Base-by-base conservation (phyloP, 2,329 filamentous ascomycete genomes). In the Botrytis sinoallii region DNA sequence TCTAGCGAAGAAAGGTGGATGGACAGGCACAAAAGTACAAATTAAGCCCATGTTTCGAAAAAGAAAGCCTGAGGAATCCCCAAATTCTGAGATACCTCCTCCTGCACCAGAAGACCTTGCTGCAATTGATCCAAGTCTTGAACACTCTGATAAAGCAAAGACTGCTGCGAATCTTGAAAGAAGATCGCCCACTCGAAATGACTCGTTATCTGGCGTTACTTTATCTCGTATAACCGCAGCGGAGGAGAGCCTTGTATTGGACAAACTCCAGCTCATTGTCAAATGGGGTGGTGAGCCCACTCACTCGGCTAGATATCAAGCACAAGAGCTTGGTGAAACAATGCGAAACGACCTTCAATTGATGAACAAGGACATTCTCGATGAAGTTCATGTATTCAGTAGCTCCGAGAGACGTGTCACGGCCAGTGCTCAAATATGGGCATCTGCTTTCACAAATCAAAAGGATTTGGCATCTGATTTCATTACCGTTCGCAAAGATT, bases 41-140 rank as follows among this genome's bases (percentile, higher is more conserved):
- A 98, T 99, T 82, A 99, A 99, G 83, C 96, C 96, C 16, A 97
- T 99, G 94, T 99, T 99, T 83, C 91, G 95, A 70, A 97, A 95
- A 84, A 91, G 94, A 79, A 93, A 90, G 79, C 88, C 90, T 4
- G 89, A 92, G 69, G 89, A 91, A 76, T 38, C 65, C 25, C 9
- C 29, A 29, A 42, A 29, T 55, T 64, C 71, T 3, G 65, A 63
- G 40, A 55, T 38, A 44, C 55, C 57, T 22, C 48, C 44, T 32
- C 69, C 52, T 46, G 59, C 55, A 18, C 61, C 60, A 12, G 68
- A 74, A 38, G 38, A 69, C 12, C 52, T 52, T 57, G 35, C 60
- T 20, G 42, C 44, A 25, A 20, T 59, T 55, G 70, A 48, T 9
- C n/a, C 71, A 66, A 40, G 63, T n/a, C 38, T 38, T 38, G 52